Percentiles rank a stretch among this genome's conserved stretches.
Evolutionary conservation across 1,284 basidiomycete species (phyloP).

Genomic region (Peniophora sp.): DNA sequence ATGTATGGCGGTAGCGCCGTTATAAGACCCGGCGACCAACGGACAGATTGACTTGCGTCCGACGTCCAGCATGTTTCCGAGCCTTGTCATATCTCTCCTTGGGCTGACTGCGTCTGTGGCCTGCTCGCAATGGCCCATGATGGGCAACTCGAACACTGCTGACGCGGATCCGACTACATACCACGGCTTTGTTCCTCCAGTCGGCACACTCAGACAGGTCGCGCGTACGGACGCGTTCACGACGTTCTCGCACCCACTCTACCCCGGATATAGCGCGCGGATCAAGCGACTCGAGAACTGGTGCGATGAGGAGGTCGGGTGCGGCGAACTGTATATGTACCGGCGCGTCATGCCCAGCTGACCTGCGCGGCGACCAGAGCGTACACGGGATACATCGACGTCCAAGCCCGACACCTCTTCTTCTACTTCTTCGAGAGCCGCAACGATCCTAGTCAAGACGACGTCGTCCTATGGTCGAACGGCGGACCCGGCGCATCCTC

Average conservation of each 20-base stretch:
- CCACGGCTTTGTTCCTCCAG: constrained; percentile 6
- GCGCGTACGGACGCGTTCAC: constrained; percentile 8
- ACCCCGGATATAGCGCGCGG: constrained; percentile 8
- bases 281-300: constrained; percentile 12
- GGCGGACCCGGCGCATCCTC: constrained; percentile 55
- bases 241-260: constrained; percentile 10
- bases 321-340: not conserved
- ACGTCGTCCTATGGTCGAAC: constrained; percentile 63
- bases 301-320: constrained; percentile 9
- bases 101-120: too few relatives aligned
- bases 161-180: too few relatives aligned
- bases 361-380: too few relatives aligned
- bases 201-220: constrained; percentile 7
- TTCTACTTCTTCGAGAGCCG: constrained; percentile 74
- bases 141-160: too few relatives aligned
- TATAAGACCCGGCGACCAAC: too few relatives aligned
- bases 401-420: constrained; percentile 37
- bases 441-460: constrained; percentile 55
- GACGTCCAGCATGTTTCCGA: too few relatives aligned
- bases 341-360: constrained; percentile 20
- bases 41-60: too few relatives aligned
- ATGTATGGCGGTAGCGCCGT: too few relatives aligned
- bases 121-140: too few relatives aligned
- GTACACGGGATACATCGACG: constrained; percentile 17
- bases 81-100: too few relatives aligned